Conservation (phyloP, 345 rosid genomes). For the Jatropha curcas region DNA sequence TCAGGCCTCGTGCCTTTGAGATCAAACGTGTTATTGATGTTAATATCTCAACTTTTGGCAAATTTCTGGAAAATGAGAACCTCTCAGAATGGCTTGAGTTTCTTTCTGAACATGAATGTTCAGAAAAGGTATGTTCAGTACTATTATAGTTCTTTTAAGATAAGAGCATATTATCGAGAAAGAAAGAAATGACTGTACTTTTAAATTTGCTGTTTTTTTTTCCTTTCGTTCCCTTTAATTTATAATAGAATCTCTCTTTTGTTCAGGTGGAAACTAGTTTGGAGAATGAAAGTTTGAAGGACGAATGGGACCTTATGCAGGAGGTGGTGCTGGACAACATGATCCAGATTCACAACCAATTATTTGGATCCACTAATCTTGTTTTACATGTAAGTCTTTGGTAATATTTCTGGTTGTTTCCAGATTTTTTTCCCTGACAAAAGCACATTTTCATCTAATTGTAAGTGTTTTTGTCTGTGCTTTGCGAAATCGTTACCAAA, state of each 20-base stretch:
- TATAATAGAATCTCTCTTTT: background rate
- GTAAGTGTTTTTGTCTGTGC: no score
- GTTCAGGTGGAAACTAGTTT: constrained; percentile 52
- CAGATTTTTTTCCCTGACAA: background rate
- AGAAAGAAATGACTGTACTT: no score
- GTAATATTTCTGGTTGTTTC: background rate
- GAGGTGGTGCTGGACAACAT: constrained; percentile 51
- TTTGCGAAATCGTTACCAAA: background rate
- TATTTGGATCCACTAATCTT: constrained; percentile 83
- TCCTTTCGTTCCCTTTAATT: constrained; percentile 12
- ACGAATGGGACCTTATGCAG: constrained; percentile 64
- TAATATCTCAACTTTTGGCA: constrained; percentile 58
- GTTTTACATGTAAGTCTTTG: constrained; percentile 53
- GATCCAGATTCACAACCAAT: constrained; percentile 61
- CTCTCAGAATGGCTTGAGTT: constrained; percentile 76
- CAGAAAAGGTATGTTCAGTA: constrained; percentile 47
- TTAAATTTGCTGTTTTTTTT: constrained; percentile 1
- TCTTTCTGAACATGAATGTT: constrained; percentile 57
- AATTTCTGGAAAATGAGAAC: constrained; percentile 56
- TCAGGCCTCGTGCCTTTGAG: constrained; percentile 73
- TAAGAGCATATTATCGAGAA: no score
- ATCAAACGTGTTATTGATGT: constrained; percentile 75
- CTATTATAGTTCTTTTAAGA: constrained; percentile 8
- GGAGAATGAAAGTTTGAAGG: constrained; percentile 53
- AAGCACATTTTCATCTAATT: background rate